phyloP scores from a whole-genome alignment of 768 basidiomycete species.

The Naganishia onofrii region DNA sequence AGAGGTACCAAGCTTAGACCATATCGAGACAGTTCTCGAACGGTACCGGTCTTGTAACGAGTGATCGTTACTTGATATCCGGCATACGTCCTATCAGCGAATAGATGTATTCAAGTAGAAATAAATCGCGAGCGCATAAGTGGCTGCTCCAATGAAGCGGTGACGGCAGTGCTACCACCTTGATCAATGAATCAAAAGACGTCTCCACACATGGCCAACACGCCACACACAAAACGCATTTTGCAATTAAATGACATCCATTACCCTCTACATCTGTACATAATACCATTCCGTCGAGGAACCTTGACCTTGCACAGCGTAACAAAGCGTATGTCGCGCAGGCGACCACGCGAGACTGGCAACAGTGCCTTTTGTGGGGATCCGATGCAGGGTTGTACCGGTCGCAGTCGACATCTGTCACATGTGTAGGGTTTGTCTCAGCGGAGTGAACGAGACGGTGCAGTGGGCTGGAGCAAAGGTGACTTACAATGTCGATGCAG shows the following conservation, averaged over 20 bases:
- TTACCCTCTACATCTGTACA: slow-evolving; percentile 8
- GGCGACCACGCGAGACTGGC: slow-evolving; percentile 22
- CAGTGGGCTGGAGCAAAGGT: too few relatives aligned
- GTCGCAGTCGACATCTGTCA: slow-evolving; percentile 18
- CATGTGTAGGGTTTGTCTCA: neutral
- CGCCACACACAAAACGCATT: neutral
- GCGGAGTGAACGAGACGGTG: neutral
- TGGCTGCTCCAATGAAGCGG: neutral
- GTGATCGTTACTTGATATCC: neutral
- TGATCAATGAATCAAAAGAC: neutral
- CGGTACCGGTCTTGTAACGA: neutral
- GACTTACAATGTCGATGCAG: slow-evolving; percentile 28
- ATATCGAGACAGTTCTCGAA: slow-evolving; percentile 9
- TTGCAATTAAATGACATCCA: neutral
- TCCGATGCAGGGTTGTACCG: slow-evolving; percentile 19
- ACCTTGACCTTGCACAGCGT: slow-evolving; percentile 2
- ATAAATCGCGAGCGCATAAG: neutral
- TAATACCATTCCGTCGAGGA: slow-evolving; percentile 21
- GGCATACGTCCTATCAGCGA: neutral
- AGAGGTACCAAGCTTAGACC: slow-evolving; percentile 41
- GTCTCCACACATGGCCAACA: neutral
- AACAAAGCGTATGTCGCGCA: slow-evolving; percentile 14
- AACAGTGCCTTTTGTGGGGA: slow-evolving; percentile 16
- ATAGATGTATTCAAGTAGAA: neutral
- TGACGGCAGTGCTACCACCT: neutral